Percentiles rank a stretch among this genome's conserved stretches.
phyloP scores from a whole-genome alignment of 495 filamentous ascomycete genomes.

The Coniosporium apollinis region DNA sequence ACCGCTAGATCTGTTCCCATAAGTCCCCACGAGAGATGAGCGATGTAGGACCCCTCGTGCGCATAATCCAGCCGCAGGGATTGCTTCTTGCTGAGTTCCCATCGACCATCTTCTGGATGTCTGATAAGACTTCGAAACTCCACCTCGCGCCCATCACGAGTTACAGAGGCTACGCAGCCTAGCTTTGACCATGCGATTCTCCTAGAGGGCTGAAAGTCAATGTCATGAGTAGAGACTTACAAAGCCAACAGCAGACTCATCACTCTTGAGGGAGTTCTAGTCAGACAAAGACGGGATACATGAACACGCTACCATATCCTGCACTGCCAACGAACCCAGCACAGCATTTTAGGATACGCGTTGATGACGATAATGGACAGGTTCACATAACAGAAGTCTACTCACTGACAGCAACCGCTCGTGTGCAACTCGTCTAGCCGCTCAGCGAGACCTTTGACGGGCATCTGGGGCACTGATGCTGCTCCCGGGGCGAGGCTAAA shows the following conservation, averaged over 20 bases:
- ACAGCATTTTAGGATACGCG: neutral
- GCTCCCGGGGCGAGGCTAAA: slow-evolving; percentile 64
- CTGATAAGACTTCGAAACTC: slow-evolving; percentile 56
- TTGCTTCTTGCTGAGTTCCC: slow-evolving; percentile 53
- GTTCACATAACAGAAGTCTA: slow-evolving; percentile 5
- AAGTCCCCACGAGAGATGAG: slow-evolving; percentile 70
- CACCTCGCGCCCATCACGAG: slow-evolving; percentile 47
- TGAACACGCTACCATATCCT: too few species aligned
- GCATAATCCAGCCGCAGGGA: slow-evolving; percentile 27
- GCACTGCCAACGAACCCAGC: too few species aligned
- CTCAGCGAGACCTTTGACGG: slow-evolving; percentile 47
- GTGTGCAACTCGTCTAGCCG: slow-evolving; percentile 64
- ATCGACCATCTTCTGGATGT: slow-evolving; percentile 51
- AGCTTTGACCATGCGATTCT: slow-evolving; percentile 77
- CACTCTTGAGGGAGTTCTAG: too few species aligned
- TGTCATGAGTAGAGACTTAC: neutral
- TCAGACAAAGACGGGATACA: too few species aligned
- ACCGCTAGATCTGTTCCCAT: slow-evolving; percentile 57
- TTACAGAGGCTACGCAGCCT: slow-evolving; percentile 74
- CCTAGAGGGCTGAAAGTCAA: slow-evolving; percentile 29
- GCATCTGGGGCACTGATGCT: slow-evolving; percentile 35
- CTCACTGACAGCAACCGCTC: slow-evolving; percentile 72
- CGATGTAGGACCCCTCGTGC: slow-evolving; percentile 38
- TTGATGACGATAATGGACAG: neutral
- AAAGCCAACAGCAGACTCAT: neutral